Evolutionary conservation across 2,329 filamentous ascomycete species (phyloP), one percentile per base, ranked within the genome.

Genomic region (Colletotrichum limetticola): DNA sequence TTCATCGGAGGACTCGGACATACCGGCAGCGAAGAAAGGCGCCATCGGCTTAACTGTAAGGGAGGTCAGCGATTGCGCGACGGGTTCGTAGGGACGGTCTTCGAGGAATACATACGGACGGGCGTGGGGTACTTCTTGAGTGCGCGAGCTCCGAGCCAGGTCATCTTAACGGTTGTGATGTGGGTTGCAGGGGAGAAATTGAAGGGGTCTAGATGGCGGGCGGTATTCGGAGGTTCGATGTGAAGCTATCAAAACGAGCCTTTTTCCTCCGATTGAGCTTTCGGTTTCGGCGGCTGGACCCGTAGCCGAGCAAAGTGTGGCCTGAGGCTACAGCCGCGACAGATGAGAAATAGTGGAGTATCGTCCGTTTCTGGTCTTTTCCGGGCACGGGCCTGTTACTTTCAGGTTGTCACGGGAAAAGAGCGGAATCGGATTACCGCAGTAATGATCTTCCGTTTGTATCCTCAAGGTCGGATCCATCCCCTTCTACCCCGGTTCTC

Each of bases 11-110:
- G 52, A 46, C 60, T 74, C 66, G 58, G 66, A 89, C 94, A 83
- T 97, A 98, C 96, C 95, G 84, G 96, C 96, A 85, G 90, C 89
- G 89, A 95, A 97, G 91, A 98, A 98, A 79, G 96, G 96, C 84
- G 91, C 91, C 92, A 97, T 92, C 80, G 96, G 95, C 89, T 91
- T 91, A 87, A 94, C 96, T 98, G 82, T 83, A 81, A 57, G 72
- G 57, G 68, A 71, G 69, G 72, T 78, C 72, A 74, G 72, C 62
- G n/a, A 52, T 22, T 62, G 60, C 55, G 62, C 52, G 67, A 58
- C 56, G 69, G 60, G 66, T 57, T 68, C 66, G 22, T 55, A 52
- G 59, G 37, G 72, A 64, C 68, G 74, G 57, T 58, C 72, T 68
- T 70, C 78, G 79, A 85, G 86, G 84, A 82, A 35, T 22, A 92